Evolutionary conservation across 1,284 basidiomycete genomes (phyloP).

Genomic region (Polyporus tsugae): DNA sequence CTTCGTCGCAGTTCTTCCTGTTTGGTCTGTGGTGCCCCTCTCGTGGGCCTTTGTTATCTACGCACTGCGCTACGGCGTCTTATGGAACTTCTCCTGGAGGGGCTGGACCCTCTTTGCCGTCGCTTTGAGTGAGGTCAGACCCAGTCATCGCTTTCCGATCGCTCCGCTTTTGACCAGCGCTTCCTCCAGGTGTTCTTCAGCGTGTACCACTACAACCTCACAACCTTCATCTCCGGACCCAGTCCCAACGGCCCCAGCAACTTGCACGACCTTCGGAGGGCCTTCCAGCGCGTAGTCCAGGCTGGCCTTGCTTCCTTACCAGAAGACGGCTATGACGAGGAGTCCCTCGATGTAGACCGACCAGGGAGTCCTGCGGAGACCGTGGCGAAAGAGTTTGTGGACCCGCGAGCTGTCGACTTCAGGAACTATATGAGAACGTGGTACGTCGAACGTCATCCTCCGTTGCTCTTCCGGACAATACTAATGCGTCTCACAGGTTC

Average conservation of each 20-base stretch:
- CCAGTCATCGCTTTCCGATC: conserved; percentile 21
- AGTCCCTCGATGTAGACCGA: conserved; percentile 56
- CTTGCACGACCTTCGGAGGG: conserved; percentile 61
- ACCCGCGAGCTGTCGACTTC: conserved; percentile 82
- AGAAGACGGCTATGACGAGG: conserved; percentile 60
- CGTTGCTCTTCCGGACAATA: not conserved
- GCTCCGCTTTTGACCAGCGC: conserved; percentile 10
- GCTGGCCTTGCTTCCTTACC: conserved; percentile 66
- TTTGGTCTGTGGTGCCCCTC: conserved; percentile 76
- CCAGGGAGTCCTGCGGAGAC: conserved; percentile 70
- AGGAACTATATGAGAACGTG: conserved; percentile 73
- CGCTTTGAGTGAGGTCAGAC: conserved; percentile 66
- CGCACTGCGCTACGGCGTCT: conserved; percentile 54
- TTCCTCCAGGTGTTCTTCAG: conserved; percentile 77
- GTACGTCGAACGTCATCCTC: conserved; percentile 40
- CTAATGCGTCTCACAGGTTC: conserved; percentile 61
- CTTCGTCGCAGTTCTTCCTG: conserved; percentile 64
- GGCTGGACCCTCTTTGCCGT: conserved; percentile 52
- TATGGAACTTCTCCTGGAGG: conserved; percentile 52
- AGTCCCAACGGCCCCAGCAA: conserved; percentile 57
- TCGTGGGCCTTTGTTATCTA: conserved; percentile 76
- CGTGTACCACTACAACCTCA: conserved; percentile 71
- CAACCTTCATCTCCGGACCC: conserved; percentile 59
- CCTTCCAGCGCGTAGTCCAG: conserved; percentile 68
- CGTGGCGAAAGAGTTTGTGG: conserved; percentile 61